These are phyloP conservation scores for Plectranthus barbatus DNA, from an alignment of 257 asterid genomes.

Conservation along the genomic window DNA sequence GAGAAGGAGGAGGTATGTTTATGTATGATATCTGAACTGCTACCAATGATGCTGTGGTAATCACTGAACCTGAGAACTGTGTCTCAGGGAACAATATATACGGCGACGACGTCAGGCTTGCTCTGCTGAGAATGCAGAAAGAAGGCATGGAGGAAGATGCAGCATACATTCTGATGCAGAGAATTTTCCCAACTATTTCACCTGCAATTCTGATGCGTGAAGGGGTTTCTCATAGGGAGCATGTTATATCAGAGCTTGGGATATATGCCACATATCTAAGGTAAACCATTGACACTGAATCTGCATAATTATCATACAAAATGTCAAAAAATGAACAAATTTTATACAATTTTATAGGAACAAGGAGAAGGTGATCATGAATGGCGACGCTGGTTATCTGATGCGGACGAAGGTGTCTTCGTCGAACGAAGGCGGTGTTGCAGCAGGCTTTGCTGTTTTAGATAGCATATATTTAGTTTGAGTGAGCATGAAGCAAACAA, in stretches of 20 bases:
- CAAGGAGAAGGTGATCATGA: conserved; percentile 44
- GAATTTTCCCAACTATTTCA: conserved; percentile 72
- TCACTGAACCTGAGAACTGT: background rate
- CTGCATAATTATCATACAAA: background rate
- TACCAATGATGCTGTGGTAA: background rate
- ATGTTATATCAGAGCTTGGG: conserved; percentile 86
- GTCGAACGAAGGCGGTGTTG: conserved; percentile 95
- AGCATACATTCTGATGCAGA: conserved; percentile 94
- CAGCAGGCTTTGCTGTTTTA: conserved; percentile 89
- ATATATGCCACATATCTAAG: conserved; percentile 71
- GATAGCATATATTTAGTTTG: conserved; percentile 84
- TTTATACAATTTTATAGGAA: conserved; percentile 65
- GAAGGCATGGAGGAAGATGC: conserved; percentile 70
- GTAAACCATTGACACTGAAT: conserved; percentile 24
- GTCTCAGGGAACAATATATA: conserved; percentile 79
- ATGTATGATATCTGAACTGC: background rate
- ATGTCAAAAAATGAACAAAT: too few relatives aligned
- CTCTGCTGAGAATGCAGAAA: conserved; percentile 55
- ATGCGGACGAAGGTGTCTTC: conserved; percentile 96
- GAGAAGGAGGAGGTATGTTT: conserved; percentile 99
- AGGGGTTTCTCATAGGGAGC: conserved; percentile 59
- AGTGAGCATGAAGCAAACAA: background rate
- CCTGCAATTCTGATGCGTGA: conserved; percentile 72
- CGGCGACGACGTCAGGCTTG: conserved; percentile 63
- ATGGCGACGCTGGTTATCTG: conserved; percentile 61